Evolutionary conservation across 2,329 filamentous ascomycete species (phyloP).

Genomic region (Alternaria sp.): DNA sequence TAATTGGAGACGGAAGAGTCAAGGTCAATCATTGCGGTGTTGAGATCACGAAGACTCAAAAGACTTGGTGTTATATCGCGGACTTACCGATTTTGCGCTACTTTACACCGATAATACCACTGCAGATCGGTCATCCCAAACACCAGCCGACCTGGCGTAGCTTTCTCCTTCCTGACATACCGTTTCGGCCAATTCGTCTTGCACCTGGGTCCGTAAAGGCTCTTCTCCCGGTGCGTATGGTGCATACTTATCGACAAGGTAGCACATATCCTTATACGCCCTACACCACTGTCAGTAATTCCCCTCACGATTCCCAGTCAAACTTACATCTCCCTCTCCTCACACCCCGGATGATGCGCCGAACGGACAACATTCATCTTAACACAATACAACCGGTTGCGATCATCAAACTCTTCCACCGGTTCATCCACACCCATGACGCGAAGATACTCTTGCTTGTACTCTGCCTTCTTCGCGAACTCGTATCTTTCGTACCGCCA

Average conservation of each 20-base stretch:
- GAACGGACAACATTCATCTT: neutral
- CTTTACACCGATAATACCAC: neutral
- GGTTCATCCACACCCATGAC: neutral
- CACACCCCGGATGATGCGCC: neutral
- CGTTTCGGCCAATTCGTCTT: neutral
- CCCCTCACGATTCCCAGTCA: too few species aligned
- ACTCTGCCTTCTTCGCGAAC: neutral
- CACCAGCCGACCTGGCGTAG: neutral
- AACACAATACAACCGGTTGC: neutral
- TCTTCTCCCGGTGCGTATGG: neutral
- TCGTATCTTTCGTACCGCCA: neutral
- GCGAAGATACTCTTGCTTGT: neutral
- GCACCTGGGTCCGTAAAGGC: neutral
- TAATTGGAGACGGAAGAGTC: neutral
- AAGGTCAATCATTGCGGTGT: neutral
- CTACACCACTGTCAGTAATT: rapidly evolving
- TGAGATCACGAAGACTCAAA: too few species aligned
- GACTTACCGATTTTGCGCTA: too few species aligned
- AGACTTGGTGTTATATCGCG: too few species aligned
- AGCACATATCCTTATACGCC: neutral
- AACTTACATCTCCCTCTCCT: too few species aligned
- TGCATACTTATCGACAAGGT: neutral
- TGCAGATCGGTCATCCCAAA: rapidly evolving
- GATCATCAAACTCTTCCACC: neutral
- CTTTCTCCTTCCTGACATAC: neutral